Percentiles rank a stretch among this genome's conserved stretches.
These are phyloP conservation scores for Esteya vermicola DNA, from an alignment of 2,329 filamentous ascomycete species.

Conservation along the genomic window DNA sequence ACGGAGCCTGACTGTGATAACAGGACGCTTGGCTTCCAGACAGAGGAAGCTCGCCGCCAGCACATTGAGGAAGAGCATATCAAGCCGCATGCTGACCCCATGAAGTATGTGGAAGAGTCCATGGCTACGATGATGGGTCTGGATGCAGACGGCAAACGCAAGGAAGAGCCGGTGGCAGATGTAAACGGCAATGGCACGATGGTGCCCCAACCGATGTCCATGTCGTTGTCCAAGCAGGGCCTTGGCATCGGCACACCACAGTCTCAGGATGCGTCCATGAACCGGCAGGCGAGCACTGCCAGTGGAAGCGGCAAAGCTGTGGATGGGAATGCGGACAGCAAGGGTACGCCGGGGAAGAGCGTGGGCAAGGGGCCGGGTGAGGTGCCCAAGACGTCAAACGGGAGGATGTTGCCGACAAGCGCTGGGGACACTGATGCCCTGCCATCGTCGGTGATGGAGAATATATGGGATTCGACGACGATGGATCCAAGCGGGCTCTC, in stretches of 20 bases:
- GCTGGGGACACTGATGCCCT: conserved; percentile 12
- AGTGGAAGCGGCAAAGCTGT: conserved; percentile 22
- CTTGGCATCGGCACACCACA: conserved; percentile 32
- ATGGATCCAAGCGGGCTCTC: conserved; percentile 40
- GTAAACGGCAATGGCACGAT: conserved; percentile 10
- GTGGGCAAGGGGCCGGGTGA: conserved; percentile 14
- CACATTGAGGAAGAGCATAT: conserved; percentile 47
- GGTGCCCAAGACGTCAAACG: conserved; percentile 14
- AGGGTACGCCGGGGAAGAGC: conserved; percentile 13
- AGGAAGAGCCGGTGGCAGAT: conserved; percentile 19
- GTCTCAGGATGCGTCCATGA: conserved; percentile 36
- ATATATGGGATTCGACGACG: conserved; percentile 23
- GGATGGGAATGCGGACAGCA: conserved; percentile 12
- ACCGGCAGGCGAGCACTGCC: conserved; percentile 29
- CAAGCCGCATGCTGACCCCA: conserved; percentile 38
- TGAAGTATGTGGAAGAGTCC: conserved; percentile 36
- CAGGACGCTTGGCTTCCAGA: conserved; percentile 33
- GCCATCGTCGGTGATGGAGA: conserved; percentile 8
- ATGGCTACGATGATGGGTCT: conserved; percentile 34
- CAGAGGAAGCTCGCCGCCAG: conserved; percentile 35
- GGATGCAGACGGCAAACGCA: conserved; percentile 32
- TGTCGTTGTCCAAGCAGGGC: conserved; percentile 31
- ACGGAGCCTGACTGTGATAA: conserved; percentile 40
- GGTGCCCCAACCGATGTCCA: conserved; percentile 20
- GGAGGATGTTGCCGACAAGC: conserved; percentile 14